phyloP scores from a whole-genome alignment of 2,329 filamentous ascomycete genomes.

The Fusarium sp. region DNA sequence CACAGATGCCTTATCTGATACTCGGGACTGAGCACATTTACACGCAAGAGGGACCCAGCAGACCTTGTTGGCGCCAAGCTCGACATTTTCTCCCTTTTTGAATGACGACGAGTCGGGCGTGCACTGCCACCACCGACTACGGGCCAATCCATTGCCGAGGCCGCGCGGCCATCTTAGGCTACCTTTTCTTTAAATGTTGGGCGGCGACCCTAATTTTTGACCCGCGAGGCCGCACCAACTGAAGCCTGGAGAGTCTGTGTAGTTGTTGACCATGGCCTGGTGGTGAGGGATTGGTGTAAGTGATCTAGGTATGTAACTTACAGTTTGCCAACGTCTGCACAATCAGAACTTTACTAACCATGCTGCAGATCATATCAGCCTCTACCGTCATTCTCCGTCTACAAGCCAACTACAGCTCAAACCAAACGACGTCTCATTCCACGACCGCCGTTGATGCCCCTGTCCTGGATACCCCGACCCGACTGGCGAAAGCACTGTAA shows the following conservation, averaged over 20 bases:
- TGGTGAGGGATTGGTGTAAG: background rate
- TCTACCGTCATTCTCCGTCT: background rate
- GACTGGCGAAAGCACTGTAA: background rate
- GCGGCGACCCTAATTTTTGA: background rate
- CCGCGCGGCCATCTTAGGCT: conserved; percentile 33
- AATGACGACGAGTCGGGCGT: conserved; percentile 29
- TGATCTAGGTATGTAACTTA: background rate
- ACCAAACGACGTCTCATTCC: background rate
- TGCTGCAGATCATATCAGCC: background rate
- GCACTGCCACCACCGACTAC: conserved; percentile 41
- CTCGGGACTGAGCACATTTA: background rate
- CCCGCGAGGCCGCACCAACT: background rate
- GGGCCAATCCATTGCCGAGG: conserved; percentile 32
- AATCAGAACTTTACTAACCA: background rate
- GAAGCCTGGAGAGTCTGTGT: background rate
- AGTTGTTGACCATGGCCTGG: conserved; percentile 13
- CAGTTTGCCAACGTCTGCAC: background rate
- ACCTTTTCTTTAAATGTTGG: conserved; percentile 21
- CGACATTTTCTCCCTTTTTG: background rate
- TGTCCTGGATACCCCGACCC: background rate
- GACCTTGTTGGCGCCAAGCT: background rate
- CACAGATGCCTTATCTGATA: background rate
- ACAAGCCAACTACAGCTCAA: background rate
- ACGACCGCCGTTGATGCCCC: background rate
- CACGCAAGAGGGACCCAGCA: background rate